Conservation (phyloP, 2,329 filamentous ascomycete genomes). For the Verticillium isaacii region DNA sequence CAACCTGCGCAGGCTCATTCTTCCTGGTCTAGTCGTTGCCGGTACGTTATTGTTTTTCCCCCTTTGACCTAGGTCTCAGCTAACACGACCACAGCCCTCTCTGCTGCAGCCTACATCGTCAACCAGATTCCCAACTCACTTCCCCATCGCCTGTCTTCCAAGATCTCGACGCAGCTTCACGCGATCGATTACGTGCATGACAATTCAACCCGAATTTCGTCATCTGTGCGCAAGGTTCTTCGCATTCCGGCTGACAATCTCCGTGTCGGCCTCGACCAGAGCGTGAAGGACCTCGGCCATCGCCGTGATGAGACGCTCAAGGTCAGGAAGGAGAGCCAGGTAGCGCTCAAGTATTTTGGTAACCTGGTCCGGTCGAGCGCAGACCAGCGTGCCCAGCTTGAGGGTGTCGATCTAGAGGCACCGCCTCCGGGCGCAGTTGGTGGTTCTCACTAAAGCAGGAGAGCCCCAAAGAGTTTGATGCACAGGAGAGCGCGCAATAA, state of each 20-base stretch:
- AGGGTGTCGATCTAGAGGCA: conserved; percentile 50
- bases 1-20: conserved; percentile 72
- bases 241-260: conserved; percentile 84
- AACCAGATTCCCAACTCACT: conserved; percentile 85
- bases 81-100: conserved; percentile 51
- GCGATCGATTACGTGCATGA: conserved; percentile 88
- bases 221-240: conserved; percentile 82
- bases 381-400: conserved; percentile 44
- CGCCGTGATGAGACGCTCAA: conserved; percentile 81
- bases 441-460: not conserved
- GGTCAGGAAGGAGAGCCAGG: conserved; percentile 75
- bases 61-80: conserved; percentile 16
- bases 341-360: conserved; percentile 83
- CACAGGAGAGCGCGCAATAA: not conserved
- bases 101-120: conserved; percentile 75
- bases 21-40: conserved; percentile 75
- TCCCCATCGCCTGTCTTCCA: conserved; percentile 76
- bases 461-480: not conserved
- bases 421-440: conserved; percentile 33
- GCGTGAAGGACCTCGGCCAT: conserved; percentile 74
- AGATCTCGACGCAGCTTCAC: conserved; percentile 75
- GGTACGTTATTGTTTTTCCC: conserved; percentile 50
- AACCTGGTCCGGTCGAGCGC: conserved; percentile 70
- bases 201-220: conserved; percentile 80
- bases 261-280: conserved; percentile 75